A percentile compares a stretch with the other conserved stretches of the same genome.
Evolutionary conservation across 768 basidiomycete species (phyloP).

Genomic region (Hygrophoropsis aurantiaca): DNA sequence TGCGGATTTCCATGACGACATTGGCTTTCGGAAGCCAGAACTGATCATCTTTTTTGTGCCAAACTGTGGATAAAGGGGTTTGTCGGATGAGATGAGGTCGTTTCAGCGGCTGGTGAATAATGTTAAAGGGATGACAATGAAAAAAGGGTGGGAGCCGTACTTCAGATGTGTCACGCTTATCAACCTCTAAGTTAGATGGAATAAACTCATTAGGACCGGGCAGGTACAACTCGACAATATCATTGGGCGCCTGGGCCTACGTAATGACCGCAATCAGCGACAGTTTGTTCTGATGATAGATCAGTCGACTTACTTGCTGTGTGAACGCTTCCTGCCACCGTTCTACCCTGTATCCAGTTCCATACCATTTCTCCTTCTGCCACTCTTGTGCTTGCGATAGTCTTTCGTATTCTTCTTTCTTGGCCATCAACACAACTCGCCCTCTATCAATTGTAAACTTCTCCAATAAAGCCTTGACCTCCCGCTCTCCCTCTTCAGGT

Average conservation of each 20-base stretch:
- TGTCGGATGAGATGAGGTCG: conserved; percentile 77
- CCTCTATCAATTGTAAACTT: conserved; percentile 56
- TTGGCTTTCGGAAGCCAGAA: conserved; percentile 95
- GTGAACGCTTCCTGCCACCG: conserved; percentile 65
- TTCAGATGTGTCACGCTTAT: conserved; percentile 66
- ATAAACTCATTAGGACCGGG: conserved; percentile 91
- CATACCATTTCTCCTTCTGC: conserved; percentile 89
- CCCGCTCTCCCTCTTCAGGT: conserved; percentile 42
- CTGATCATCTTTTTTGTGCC: conserved; percentile 97
- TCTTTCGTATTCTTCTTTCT: conserved; percentile 58
- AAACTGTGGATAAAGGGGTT: conserved; percentile 70
- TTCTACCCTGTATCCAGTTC: conserved; percentile 82
- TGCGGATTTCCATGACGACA: conserved; percentile 72
- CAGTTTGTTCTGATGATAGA: not conserved
- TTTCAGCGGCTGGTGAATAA: conserved; percentile 56
- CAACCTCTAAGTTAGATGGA: conserved; percentile 81
- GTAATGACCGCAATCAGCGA: not conserved
- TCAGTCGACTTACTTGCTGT: conserved; percentile 39
- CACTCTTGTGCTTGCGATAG: conserved; percentile 55
- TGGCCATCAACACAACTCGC: conserved; percentile 78
- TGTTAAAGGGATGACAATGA: not conserved
- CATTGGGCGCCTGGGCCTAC: conserved; percentile 65
- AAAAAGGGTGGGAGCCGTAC: conserved; percentile 35
- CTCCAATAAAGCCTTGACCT: conserved; percentile 63
- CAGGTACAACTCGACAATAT: conserved; percentile 67